Evolutionary conservation across 331 rosid genomes (phyloP), one percentile per base, ranked within the genome.

Genomic region (Stylosanthes scabra): DNA sequence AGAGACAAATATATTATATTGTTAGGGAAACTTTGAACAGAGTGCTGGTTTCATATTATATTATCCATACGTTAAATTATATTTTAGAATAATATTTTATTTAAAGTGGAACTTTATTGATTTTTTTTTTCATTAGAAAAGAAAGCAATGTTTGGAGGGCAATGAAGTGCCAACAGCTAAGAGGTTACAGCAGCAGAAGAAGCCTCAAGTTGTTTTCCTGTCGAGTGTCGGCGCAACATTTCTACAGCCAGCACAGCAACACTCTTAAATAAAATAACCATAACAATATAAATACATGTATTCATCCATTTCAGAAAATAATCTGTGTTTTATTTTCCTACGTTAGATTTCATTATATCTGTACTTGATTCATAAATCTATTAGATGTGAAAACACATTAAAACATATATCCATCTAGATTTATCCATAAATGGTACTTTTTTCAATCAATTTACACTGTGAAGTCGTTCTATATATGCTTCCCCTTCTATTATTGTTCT

Each of bases 191-290:
- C 25, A 52, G 27, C 14, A 52, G 9, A 1, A 6, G 7, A 52
- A 52, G 20, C 34, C 45, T 5, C 3, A 37, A 12, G 8, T 40
- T 40, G 67, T 62, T 62, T 62, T 14, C 31, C 49, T 61, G 67
- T 62, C 50, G 11, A 8, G 29, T 62, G 67, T 13, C 67, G 50
- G 67, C 16, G 29, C 13, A 62, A 14, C 66, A 61, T 15, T 61
- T 61, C 31, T 28, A 34, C 66, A 34, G 34, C 37, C 14, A 56
- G 44, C 65, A 59, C 1, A 0, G 45, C 6, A 31, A 5, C 14
- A 49, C n/a, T 15, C 55, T 4, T 1, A 46, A 10, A 46, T 9
- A 49, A 13, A 13, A 49, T 12, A 49, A n/a, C n/a, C n/a, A n/a
- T n/a, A n/a, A n/a, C n/a, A n/a, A n/a, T n/a, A n/a, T n/a, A n/a